phyloP scores from a whole-genome alignment of 108 stramenopile species.

The Pseudonitzschia delicatissima region DNA sequence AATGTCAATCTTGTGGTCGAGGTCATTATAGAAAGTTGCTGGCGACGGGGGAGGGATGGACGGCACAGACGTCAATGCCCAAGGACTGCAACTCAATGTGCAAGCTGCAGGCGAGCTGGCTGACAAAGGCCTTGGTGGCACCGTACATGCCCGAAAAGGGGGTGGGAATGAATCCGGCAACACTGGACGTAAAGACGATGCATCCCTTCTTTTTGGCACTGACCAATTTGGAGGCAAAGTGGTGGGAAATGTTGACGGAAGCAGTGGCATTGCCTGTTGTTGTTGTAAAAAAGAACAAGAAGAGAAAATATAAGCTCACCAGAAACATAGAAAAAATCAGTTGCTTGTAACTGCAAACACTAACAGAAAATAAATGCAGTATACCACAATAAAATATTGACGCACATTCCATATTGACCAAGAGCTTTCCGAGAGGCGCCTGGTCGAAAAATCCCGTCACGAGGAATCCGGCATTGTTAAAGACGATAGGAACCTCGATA shows the following conservation, averaged over 20 bases:
- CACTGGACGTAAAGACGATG: conserved; percentile 95
- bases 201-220: conserved; percentile 80
- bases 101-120: conserved; percentile 84
- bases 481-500: conserved; percentile 83
- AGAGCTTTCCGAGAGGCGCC: conserved; percentile 79
- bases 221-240: conserved; percentile 82
- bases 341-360: no score
- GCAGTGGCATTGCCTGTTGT: conserved; percentile 89
- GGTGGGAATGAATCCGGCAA: conserved; percentile 96
- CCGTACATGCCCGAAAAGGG: conserved; percentile 99
- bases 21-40: conserved; percentile 94
- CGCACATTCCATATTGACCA: conserved; percentile 90
- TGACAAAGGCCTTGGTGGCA: conserved; percentile 82
- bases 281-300: background rate
- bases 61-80: conserved; percentile 97
- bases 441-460: conserved; percentile 98
- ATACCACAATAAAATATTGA: no score
- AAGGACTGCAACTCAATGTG: conserved; percentile 84
- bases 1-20: conserved; percentile 90
- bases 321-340: background rate
- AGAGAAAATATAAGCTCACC: background rate
- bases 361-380: no score
- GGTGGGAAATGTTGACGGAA: conserved; percentile 90
- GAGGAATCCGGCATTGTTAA: conserved; percentile 99
- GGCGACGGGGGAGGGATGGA: conserved; percentile 97